Base-by-base conservation (phyloP, 768 basidiomycete genomes). In the Basidioascus undulatus region DNA sequence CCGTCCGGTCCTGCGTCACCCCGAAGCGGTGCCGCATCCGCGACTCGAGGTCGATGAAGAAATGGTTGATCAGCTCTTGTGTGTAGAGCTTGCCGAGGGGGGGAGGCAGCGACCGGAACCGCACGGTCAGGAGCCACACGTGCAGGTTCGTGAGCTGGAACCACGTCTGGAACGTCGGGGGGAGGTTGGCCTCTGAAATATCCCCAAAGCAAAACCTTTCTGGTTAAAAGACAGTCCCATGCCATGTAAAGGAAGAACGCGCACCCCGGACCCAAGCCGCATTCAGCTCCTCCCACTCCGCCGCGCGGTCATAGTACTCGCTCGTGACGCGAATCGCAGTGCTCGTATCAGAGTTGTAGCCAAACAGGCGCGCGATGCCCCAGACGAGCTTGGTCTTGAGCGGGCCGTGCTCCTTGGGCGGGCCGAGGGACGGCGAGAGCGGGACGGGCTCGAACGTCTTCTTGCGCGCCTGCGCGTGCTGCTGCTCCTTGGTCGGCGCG, bases 141-240 rank as follows among this genome's bases (percentile, higher is more conserved):
- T 96, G 84, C 23, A 94, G 65, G 48, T 87, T 84, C 23, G 82
- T 82, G 38, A 92, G 61, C 4, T 80, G 81, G 61, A 94, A 94
- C 80, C 86, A 94, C 13, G 89, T 81, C 53, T 94, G 87, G 58
- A 89, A 92, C 0, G 89, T 92, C 11, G 76, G 76, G 9, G 87
- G 84, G 6, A 94, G 66, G 44, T 65, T 65, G 52, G 80, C 89
- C 44, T 71, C 87, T 92, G 50, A 12, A 7, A n/a, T 32, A 32
- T 16, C 15, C 15, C 30, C 25, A 32, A 9, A 11, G 8, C 4
- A 13, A 20, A 10, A 39, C 10, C 20, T 39, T 9, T 39, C 37
- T 32, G 32, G 41, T 36, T 25, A 36, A 4, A 23, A 9, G 6
- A 24, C 8, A 5, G 30, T 2, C n/a, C 24, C 16, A 30, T 20